Evolutionary conservation across 2,329 filamentous ascomycete species (phyloP), one percentile per base, ranked within the genome.

Genomic region (Sclerotinia minor): DNA sequence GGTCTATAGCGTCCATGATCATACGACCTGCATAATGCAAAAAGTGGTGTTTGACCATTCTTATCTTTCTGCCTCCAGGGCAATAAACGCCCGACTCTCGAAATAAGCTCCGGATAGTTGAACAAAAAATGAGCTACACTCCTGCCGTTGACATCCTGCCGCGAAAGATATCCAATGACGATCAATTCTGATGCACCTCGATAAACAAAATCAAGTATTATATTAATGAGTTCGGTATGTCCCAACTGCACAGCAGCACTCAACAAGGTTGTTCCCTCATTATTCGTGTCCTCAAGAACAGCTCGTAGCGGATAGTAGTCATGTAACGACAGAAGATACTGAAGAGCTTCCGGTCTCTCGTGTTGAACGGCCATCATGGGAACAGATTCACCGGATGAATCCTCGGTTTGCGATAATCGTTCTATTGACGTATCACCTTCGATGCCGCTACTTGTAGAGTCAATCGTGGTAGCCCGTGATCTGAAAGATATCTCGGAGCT

Each of bases 81-180:
- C 65, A 99, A 82, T 72, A 94, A 80, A 69, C 85, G 84, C 2
- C 93, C 94, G 69, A 98, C 89, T 66, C 85, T 84, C 55, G 83
- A 81, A 72, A 99, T 95, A 26, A 99, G 82, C 65, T 86, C 84
- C 2, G 95, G 95, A 11, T 92, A 89, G 75, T 97, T 91, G 80
- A 99, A 99, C 21, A 99, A 83, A 78, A 99, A 99, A 79, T 99
- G 95, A n/a, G 90, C 95, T 64, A 92, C 86, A 70, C 93, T 96
- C 73, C 95, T 89, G 29, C 94, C 95, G 81, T 93, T 90, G 49
- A 85, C 87, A 76, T 99, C 95, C 74, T 94, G 90, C 69, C 85
- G 83, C 5, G 86, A 83, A 59, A 98, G 80, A 76, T 99, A 98
- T 8, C 82, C 80, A 54, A 81, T 78, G 41, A 96, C 78, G 60